Conservation (phyloP, 164 flowering plant genomes). For the Chimonanthus praecox region DNA sequence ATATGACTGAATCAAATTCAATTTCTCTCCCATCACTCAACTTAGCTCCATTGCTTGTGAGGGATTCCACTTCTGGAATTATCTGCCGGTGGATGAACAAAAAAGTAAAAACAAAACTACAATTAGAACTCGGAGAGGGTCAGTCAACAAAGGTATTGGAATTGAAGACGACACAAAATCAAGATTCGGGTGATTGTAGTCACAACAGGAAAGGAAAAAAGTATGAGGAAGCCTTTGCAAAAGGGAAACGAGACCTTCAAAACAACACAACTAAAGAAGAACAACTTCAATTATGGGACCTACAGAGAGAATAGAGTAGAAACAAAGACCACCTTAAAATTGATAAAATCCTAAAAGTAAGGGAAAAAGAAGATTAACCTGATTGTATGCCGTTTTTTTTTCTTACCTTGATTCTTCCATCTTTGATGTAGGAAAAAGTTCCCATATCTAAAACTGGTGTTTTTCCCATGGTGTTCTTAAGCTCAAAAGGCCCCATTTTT, state of each 20-base stretch:
- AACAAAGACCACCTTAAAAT: too few species aligned
- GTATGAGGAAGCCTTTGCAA: not conserved
- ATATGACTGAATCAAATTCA: slow-evolving; percentile 50
- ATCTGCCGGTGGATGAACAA: not conserved
- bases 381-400: not conserved
- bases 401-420: slow-evolving; percentile 37
- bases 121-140: too few species aligned
- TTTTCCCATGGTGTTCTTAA: slow-evolving; percentile 57
- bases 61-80: slow-evolving; percentile 50
- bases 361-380: too few species aligned
- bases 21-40: slow-evolving; percentile 44
- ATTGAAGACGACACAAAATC: not conserved
- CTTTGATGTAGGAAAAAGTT: slow-evolving; percentile 46
- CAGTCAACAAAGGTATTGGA: not conserved
- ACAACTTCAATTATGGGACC: too few species aligned
- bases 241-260: not conserved
- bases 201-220: not conserved
- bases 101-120: not conserved
- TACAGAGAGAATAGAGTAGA: too few species aligned
- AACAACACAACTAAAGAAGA: too few species aligned
- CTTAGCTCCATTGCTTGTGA: slow-evolving; percentile 36
- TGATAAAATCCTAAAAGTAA: not conserved
- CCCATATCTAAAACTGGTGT: slow-evolving; percentile 81
- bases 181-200: not conserved
- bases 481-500: slow-evolving; percentile 50